Conservation (phyloP, 1,139 yeast species). For the Kodamaea sp. region DNA sequence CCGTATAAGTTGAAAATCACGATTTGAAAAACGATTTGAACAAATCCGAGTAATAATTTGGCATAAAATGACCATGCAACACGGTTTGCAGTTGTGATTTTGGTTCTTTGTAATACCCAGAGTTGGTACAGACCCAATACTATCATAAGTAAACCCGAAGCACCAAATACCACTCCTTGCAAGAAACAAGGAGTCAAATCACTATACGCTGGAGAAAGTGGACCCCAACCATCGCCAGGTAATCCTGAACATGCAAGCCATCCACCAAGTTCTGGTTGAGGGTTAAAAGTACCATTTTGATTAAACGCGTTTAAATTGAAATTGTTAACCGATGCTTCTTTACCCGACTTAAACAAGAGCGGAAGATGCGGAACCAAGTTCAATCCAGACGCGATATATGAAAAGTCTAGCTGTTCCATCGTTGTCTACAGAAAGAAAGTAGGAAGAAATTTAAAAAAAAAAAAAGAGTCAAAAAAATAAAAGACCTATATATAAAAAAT, state of each 20-base stretch:
- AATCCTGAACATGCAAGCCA: slow-evolving; percentile 11
- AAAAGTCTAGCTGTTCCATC: slow-evolving; percentile 8
- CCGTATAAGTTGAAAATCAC: slow-evolving; percentile 23
- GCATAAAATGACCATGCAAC: slow-evolving; percentile 41
- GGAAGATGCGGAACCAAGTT: slow-evolving; percentile 2
- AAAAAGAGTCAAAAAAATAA: too few relatives aligned
- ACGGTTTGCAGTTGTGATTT: slow-evolving; percentile 31
- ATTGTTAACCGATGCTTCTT: background rate
- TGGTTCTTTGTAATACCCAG: slow-evolving; percentile 29
- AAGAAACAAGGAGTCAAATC: slow-evolving; percentile 83
- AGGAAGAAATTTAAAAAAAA: too few relatives aligned
- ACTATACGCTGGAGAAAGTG: slow-evolving; percentile 52
- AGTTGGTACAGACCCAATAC: slow-evolving; percentile 51
- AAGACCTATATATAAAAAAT: too few relatives aligned
- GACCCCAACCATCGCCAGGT: slow-evolving; percentile 67
- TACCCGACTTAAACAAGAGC: background rate
- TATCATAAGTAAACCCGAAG: slow-evolving; percentile 51
- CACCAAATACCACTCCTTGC: slow-evolving; percentile 61
- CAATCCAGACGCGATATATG: slow-evolving; percentile 3
- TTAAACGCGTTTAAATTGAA: background rate
- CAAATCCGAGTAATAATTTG: slow-evolving; percentile 38
- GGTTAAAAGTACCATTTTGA: background rate
- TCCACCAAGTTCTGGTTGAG: background rate
- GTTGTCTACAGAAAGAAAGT: background rate
- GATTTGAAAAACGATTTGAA: slow-evolving; percentile 38